Percentiles rank a stretch among this genome's conserved stretches.
These are phyloP conservation scores for Abelmoschus esculentus DNA, from an alignment of 345 rosid genomes.

Conservation along the genomic window DNA sequence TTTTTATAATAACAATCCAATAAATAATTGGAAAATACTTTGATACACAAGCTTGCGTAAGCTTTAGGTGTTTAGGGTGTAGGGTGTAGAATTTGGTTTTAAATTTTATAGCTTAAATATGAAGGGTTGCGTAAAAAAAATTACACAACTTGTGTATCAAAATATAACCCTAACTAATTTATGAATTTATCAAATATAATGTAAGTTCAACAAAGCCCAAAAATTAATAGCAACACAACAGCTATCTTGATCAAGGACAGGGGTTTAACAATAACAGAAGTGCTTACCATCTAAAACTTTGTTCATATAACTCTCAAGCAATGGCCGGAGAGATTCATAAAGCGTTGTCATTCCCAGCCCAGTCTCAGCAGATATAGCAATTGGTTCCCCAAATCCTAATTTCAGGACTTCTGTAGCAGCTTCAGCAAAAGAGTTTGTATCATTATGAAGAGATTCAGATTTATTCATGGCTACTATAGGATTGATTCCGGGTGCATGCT, in stretches of 20 bases:
- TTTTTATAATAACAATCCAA: neutral
- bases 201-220: conserved; percentile 1
- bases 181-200: neutral
- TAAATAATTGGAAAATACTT: neutral
- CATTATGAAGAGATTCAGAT: conserved; percentile 59
- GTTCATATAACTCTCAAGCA: conserved; percentile 56
- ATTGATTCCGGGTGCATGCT: conserved; percentile 61
- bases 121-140: too few relatives aligned
- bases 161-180: neutral
- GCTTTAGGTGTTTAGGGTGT: too few relatives aligned
- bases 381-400: conserved; percentile 86
- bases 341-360: conserved; percentile 89
- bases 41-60: too few relatives aligned
- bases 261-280: neutral
- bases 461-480: conserved; percentile 81
- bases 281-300: conserved; percentile 47
- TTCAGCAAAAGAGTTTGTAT: conserved; percentile 45
- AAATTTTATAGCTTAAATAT: too few relatives aligned
- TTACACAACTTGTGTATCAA: too few relatives aligned
- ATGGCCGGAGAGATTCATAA: conserved; percentile 61
- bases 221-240: neutral
- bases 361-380: conserved; percentile 91
- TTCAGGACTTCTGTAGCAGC: conserved; percentile 54
- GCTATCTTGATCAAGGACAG: neutral
- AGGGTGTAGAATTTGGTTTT: too few relatives aligned